phyloP scores from a whole-genome alignment of 306 rosid genomes.

The Cicer judaicum region DNA sequence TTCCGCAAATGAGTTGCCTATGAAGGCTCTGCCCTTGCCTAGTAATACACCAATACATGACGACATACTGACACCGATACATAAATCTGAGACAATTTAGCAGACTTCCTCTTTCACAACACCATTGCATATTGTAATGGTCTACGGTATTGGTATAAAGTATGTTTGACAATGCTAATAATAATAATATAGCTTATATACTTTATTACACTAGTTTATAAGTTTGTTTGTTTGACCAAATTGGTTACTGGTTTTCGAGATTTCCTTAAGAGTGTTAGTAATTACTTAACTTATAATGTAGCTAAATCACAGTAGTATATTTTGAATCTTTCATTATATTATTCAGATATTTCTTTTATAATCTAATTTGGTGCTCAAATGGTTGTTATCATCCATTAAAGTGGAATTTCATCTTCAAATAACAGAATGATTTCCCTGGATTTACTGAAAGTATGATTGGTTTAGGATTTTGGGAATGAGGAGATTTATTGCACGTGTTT shows the following conservation, averaged over 20 bases:
- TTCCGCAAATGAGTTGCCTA: conserved; percentile 49
- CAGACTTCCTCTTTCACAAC: conserved; percentile 3
- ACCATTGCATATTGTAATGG: conserved; percentile 30
- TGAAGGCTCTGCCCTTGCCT: conserved; percentile 71
- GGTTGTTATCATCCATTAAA: conserved; percentile 10
- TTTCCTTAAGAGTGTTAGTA: conserved; percentile 31
- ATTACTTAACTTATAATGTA: conserved; percentile 6
- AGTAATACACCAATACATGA: conserved; percentile 49
- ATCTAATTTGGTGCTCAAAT: neutral
- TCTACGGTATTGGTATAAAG: conserved; percentile 23
- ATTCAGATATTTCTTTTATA: conserved; percentile 5
- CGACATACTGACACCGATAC: conserved; percentile 22
- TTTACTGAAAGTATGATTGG: neutral
- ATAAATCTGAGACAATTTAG: conserved; percentile 36
- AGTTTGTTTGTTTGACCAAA: neutral
- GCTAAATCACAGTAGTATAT: conserved; percentile 1
- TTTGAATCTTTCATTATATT: conserved; percentile 7
- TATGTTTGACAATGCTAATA: neutral
- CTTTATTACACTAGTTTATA: neutral
- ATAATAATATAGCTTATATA: neutral
- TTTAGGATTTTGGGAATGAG: neutral
- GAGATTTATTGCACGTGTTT: neutral
- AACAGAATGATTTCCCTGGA: neutral
- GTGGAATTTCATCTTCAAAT: conserved; percentile 2
- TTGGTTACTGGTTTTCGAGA: conserved; percentile 39